Conservation (phyloP, 306 rosid genomes). For the Oxytropis ochrocephala region DNA sequence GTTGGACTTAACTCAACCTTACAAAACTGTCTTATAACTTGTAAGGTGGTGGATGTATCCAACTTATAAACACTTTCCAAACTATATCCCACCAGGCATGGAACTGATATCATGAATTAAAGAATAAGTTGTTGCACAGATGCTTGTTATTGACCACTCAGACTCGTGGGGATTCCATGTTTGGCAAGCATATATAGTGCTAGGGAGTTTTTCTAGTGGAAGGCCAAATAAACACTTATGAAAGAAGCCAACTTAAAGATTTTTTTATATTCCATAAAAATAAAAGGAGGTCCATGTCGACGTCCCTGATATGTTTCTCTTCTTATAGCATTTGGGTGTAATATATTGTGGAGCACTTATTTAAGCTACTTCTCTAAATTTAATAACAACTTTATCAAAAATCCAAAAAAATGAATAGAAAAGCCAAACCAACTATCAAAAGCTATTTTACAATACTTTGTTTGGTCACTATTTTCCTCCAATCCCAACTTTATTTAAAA, state of each 20-base stretch:
- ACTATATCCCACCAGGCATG: too few species aligned
- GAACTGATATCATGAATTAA: too few species aligned
- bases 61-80: too few species aligned
- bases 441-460: constrained; percentile 11
- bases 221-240: neutral
- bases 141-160: too few species aligned
- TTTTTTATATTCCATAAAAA: neutral
- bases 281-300: neutral
- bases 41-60: too few species aligned
- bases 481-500: neutral
- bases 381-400: constrained; percentile 14
- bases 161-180: neutral
- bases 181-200: neutral
- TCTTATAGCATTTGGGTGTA: neutral
- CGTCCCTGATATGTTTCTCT: neutral
- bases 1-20: too few species aligned
- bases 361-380: neutral
- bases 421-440: constrained; percentile 24
- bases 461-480: constrained; percentile 3
- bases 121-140: too few species aligned
- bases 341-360: constrained; percentile 27
- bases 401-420: neutral
- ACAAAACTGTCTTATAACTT: too few species aligned
- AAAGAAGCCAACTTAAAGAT: neutral
- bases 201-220: neutral